Conservation (phyloP, 495 filamentous ascomycete species). For the Trichocladium uniseriatum region DNA sequence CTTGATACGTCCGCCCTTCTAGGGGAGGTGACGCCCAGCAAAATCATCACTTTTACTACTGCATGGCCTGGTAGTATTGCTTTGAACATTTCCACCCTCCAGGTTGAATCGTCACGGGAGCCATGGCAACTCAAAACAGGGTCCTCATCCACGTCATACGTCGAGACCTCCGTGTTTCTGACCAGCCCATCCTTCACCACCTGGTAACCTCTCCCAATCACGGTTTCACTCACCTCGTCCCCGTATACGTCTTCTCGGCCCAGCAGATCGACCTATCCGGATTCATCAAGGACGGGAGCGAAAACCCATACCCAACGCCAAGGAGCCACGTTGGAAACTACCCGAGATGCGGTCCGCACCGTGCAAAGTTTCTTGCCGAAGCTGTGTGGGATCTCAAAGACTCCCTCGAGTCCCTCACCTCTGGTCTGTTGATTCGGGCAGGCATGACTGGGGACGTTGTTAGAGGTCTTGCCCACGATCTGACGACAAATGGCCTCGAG, state of each 20-base stretch:
- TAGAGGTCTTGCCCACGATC: constrained; percentile 39
- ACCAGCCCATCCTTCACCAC: constrained; percentile 57
- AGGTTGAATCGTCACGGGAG: too few species aligned
- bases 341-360: constrained; percentile 59
- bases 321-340: constrained; percentile 47
- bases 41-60: too few species aligned
- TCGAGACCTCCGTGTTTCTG: constrained; percentile 56
- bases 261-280: constrained; percentile 63
- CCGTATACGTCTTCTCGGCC: constrained; percentile 54
- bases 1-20: too few species aligned
- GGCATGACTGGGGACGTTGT: constrained; percentile 48
- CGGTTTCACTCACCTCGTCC: constrained; percentile 56
- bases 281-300: constrained; percentile 39
- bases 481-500: constrained; percentile 30
- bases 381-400: constrained; percentile 58
- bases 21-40: too few species aligned
- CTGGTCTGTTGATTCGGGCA: constrained; percentile 53
- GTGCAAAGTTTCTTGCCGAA: constrained; percentile 58
- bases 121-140: constrained; percentile 28
- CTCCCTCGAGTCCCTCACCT: constrained; percentile 44
- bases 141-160: constrained; percentile 55
- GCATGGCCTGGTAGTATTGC: too few species aligned
- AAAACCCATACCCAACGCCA: constrained; percentile 51
- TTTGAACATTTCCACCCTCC: too few species aligned
- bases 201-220: constrained; percentile 37